Evolutionary conservation across 148 eudicot genomes (phyloP).

Genomic region (Camellia granthamiana): DNA sequence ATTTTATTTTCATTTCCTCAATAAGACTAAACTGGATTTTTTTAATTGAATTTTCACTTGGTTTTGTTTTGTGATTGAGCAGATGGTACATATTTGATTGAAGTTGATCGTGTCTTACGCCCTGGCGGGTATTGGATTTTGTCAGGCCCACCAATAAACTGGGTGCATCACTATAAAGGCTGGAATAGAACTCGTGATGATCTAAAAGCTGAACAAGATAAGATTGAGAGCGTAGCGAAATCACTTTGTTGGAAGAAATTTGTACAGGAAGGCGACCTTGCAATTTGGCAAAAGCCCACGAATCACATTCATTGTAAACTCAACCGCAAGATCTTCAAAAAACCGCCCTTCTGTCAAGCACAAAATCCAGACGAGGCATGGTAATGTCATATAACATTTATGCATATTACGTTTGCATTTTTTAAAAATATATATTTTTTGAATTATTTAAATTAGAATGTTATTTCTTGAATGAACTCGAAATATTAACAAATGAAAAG

Average conservation of each 20-base stretch:
- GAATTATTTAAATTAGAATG: no score
- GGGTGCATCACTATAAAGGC: slow-evolving; percentile 54
- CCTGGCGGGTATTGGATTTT: slow-evolving; percentile 74
- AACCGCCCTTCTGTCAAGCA: slow-evolving; percentile 52
- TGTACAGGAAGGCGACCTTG: slow-evolving; percentile 37
- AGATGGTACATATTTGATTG: slow-evolving; percentile 60
- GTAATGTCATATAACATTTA: slow-evolving; percentile 32
- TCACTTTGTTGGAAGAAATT: slow-evolving; percentile 64
- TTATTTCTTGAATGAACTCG: no score
- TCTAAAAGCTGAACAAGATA: slow-evolving; percentile 39
- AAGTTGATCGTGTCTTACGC: slow-evolving; percentile 53
- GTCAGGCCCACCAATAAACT: slow-evolving; percentile 68
- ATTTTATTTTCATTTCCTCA: no score
- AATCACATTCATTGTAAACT: slow-evolving; percentile 51
- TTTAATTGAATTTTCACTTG: background rate
- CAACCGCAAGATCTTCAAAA: slow-evolving; percentile 42
- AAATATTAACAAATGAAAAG: no score
- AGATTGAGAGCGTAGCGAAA: slow-evolving; percentile 42
- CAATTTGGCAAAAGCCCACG: slow-evolving; percentile 63
- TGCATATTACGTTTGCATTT: background rate
- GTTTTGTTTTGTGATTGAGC: slow-evolving; percentile 10
- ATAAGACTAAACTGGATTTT: no score
- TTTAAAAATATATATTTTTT: no score
- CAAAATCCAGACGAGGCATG: slow-evolving; percentile 68
- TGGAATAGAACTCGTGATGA: slow-evolving; percentile 47